These are phyloP conservation scores for Musa balbisiana DNA, from an alignment of 202 grass and related monocot species.

Conservation along the genomic window DNA sequence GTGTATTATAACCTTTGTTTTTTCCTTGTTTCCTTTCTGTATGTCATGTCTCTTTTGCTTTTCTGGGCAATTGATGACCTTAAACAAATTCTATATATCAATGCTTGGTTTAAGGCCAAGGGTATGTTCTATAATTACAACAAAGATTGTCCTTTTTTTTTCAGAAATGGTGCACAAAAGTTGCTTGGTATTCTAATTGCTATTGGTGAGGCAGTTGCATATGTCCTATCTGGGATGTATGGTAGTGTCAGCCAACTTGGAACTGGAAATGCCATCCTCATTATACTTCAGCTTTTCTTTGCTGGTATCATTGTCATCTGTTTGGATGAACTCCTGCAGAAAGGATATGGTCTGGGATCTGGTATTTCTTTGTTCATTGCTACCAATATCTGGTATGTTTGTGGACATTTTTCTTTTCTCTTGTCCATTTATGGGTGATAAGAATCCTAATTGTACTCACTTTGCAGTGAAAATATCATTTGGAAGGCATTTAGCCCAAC, in stretches of 20 bases:
- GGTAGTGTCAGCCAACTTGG: slow-evolving; percentile 17
- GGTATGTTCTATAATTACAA: not conserved
- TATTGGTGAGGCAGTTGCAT: slow-evolving; percentile 17
- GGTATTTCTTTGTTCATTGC: slow-evolving; percentile 18
- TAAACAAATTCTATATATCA: not conserved
- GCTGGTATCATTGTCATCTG: slow-evolving; percentile 18
- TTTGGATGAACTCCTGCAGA: slow-evolving; percentile 18
- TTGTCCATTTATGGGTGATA: no score
- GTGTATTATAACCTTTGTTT: no score
- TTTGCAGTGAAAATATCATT: slow-evolving; percentile 14
- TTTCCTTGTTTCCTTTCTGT: no score
- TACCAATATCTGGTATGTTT: slow-evolving; percentile 11
- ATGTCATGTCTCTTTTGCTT: no score
- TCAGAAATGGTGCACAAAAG: slow-evolving; percentile 14
- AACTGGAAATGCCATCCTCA: slow-evolving; percentile 14
- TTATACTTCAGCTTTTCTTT: slow-evolving; percentile 19
- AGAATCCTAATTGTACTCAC: not conserved
- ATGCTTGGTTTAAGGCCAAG: not conserved
- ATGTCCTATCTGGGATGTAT: slow-evolving; percentile 19
- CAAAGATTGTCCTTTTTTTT: not conserved
- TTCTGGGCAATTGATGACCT: not conserved
- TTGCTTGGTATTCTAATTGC: slow-evolving; percentile 13
- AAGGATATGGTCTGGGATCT: slow-evolving; percentile 21
- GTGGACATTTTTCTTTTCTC: not conserved
- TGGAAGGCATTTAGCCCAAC: slow-evolving; percentile 20